Evolutionary conservation across 2,329 filamentous ascomycete genomes (phyloP).

Genomic region (Penicillium rolfsii): DNA sequence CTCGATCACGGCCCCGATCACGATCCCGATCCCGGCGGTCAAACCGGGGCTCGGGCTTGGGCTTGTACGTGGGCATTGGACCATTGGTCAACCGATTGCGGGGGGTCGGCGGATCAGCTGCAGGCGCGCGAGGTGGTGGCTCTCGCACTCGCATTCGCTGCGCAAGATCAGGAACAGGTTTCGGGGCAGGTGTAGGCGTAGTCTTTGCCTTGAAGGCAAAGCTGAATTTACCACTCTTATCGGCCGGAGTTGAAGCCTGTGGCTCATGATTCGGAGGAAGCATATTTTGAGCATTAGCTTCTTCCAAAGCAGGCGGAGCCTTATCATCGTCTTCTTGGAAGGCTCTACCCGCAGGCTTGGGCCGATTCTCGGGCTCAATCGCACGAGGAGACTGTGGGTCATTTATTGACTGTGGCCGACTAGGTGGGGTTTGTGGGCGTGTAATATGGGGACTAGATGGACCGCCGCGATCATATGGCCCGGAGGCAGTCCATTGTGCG

Average conservation of each 20-base stretch:
- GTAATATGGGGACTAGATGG: conserved; percentile 47
- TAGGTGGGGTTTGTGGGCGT: conserved; percentile 38
- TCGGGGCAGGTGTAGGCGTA: conserved; percentile 57
- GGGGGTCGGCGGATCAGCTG: conserved; percentile 36
- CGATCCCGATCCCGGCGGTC: conserved; percentile 47
- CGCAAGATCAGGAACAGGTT: conserved; percentile 55
- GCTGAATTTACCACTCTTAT: conserved; percentile 74
- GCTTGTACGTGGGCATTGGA: conserved; percentile 44
- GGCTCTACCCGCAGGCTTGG: conserved; percentile 64
- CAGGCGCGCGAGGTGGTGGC: conserved; percentile 40
- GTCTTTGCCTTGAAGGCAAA: conserved; percentile 89
- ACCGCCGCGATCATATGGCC: conserved; percentile 56
- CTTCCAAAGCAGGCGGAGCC: conserved; percentile 50
- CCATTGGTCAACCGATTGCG: conserved; percentile 46
- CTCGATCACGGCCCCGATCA: conserved; percentile 40
- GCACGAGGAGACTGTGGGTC: conserved; percentile 42
- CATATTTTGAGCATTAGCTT: conserved; percentile 52
- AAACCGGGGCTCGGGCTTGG: conserved; percentile 45
- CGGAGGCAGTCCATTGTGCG: conserved; percentile 70
- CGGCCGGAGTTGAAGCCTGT: conserved; percentile 57
- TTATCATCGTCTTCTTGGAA: conserved; percentile 66
- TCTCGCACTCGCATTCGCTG: conserved; percentile 51
- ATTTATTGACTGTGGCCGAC: conserved; percentile 35
- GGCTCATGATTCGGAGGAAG: conserved; percentile 60
- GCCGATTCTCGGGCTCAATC: conserved; percentile 63